Base-by-base conservation (phyloP, 1,139 yeast species). In the Diutina catenulata region DNA sequence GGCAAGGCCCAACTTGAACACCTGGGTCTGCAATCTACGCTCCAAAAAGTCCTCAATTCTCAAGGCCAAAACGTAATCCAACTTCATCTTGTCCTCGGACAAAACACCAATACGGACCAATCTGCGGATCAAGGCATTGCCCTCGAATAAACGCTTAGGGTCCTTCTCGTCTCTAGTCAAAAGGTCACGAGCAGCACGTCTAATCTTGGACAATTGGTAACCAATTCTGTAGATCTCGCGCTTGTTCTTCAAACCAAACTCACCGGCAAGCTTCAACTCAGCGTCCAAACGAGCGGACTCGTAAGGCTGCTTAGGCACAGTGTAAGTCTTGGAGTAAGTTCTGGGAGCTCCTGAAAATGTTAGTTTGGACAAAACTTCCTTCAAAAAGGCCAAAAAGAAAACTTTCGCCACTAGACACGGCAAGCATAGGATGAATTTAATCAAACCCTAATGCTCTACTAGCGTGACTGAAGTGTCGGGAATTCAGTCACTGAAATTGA, bases 181-280 rank as follows among this genome's bases (percentile, higher is more conserved):
- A 64, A 91, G 79, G 66, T 93, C 97, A 82, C 99, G 95, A 65
- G 99, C 99, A 68, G 98, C 98, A 79, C 98, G 87, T 79, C 99
- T 91, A 68, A 91, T 91, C 82, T 91, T 91, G 53, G 99, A 91
- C 66, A 91, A 86, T 76, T 91, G 96, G 80, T 81, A 86, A 68
- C 87, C 88, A 68, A 88, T 84, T 80, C 96, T 83, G 94, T 88
- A 87, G 71, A 91, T 86, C 76, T 91, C 98, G 70, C 94, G 86
- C 88, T 91, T 91, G 96, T 93, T 91, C 78, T 87, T 88, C 67
- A 91, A 82, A 79, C 98, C 99, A 82, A 73, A 91, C 75, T 91
- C 98, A 79, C 98, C 98, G 62, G 94, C 96, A 63, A 91, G 83
- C 75, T 91, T 87, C 70, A 91, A 83, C 76, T 93, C 98, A 68